Base-by-base conservation (phyloP, 2,329 filamentous ascomycete species). In the Scedosporium aurantiacum region DNA sequence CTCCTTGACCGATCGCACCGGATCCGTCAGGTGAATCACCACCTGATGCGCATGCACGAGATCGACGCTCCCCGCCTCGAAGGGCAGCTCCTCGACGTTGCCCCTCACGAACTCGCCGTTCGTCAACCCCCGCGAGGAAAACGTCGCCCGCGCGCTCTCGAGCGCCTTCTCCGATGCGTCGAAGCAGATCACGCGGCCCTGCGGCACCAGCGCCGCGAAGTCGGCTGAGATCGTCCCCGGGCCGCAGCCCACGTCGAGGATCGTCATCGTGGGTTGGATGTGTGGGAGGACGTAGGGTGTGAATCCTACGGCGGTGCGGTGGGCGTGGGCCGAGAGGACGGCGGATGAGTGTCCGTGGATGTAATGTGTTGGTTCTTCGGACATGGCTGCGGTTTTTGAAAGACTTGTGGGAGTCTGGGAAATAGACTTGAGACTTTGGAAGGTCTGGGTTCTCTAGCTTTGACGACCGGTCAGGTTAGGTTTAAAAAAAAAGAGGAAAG, bases 211-310 rank as follows among this genome's bases (percentile, higher is more conserved):
- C 40, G 70, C 69, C 52, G 73, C 73, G 47, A 81, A 68, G 6
- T 73, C 75, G 0, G 70, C 69, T 3, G 78, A 77, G 66, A 82
- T 80, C 32, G 75, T 79, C 2, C 78, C 79, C 0, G 78, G 76
- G 0, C 78, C 78, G 66, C 77, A 79, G 60, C 78, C 78, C 37
- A 79, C 70, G 63, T 80, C 78, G 60, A 80, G 74, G 55, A 80
- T 70, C 21, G 63, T 66, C 69, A 75, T 71, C 5, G 68, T 66
- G 0, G 70, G 66, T 45, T 72, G 70, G 45, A 81, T 70, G 60
- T 74, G 67, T 0, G 75, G 74, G 0, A 80, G 61, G 1, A 80
- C 68, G 65, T 78, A 74, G n/a, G 68, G 67, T 3, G 77, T 78
- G 61, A 74, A 75, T 28, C 73, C 73, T 28, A 77, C 71, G 4